Evolutionary conservation across 2,329 filamentous ascomycete genomes (phyloP), one percentile per base, ranked within the genome.

Genomic region (Paracoccidioides brasiliensis): DNA sequence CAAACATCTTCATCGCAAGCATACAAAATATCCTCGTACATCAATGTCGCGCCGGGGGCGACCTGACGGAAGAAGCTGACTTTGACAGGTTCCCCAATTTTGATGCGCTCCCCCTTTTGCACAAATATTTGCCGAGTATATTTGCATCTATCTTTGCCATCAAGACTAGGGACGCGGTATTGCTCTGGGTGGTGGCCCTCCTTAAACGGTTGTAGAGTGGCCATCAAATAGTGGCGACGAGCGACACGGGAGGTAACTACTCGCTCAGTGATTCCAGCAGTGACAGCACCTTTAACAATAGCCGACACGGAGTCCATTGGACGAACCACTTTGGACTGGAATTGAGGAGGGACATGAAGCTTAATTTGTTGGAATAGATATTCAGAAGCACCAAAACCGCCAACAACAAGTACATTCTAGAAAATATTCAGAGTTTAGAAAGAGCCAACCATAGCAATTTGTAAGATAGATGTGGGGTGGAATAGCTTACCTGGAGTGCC

Each of bases 301-400:
- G 93, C 93, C 45, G 93, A 90, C 56, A 98, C 93, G 1, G 93
- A 95, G 76, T 98, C 93, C 93, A 97, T 97, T 56, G 93, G 93
- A 55, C 93, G 85, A 44, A 98, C 91, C 50, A 97, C 93, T 80
- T 97, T 97, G 70, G 88, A 86, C 76, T 97, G 91, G 78, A 96
- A 98, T 70, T 97, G 93, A 8, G 93, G 93, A 41, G 93, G 93
- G 1, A 98, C 93, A 69, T 97, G 93, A 48, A 97, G 84, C 74
- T 95, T 96, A 78, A 98, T 97, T 73, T 98, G 93, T 73, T 97
- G 91, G 82, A 97, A 98, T 58, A 98, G 85, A 70, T 97, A 97
- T 74, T 98, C 93, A 6, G 91, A 97, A 35, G 91, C 93, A 75
- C 93, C 93, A 69, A 98, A 98, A 63, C 93, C 93, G 78, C 93